Conservation (phyloP, 805 yeast genomes). For the Spathaspora passalidarum region DNA sequence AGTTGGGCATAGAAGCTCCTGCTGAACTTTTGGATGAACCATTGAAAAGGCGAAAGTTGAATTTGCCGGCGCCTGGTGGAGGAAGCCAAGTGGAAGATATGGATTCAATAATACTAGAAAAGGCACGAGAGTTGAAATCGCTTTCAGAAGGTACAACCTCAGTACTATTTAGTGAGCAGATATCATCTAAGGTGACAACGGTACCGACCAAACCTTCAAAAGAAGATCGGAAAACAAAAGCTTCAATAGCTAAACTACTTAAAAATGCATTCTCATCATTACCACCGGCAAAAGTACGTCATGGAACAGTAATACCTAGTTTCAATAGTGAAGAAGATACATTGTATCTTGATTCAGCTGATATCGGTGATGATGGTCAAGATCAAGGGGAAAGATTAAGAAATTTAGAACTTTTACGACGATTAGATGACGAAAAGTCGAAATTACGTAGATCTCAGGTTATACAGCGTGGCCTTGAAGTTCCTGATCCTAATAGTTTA, state of each 20-base stretch:
- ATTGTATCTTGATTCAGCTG: slow-evolving; percentile 2
- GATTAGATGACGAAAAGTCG: slow-evolving; percentile 26
- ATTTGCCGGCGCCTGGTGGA: slow-evolving; percentile 22
- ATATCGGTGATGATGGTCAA: slow-evolving; percentile 25
- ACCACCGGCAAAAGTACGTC: slow-evolving; percentile 40
- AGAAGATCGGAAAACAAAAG: slow-evolving; percentile 10
- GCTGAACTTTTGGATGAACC: slow-evolving; percentile 20
- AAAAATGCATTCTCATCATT: slow-evolving; percentile 17
- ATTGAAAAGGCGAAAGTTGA: slow-evolving; percentile 24
- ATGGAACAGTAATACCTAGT: slow-evolving; percentile 31
- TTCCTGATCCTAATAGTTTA: slow-evolving; percentile 25
- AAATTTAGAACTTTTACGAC: slow-evolving; percentile 19
- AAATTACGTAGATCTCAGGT: slow-evolving; percentile 44
- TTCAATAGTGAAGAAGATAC: slow-evolving; percentile 18
- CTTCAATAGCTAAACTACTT: slow-evolving; percentile 7
- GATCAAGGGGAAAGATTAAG: slow-evolving; percentile 25
- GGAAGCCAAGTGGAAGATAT: slow-evolving; percentile 12
- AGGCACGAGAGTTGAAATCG: too few species aligned
- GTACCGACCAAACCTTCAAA: not conserved
- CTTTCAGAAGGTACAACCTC: too few species aligned
- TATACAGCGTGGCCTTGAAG: slow-evolving; percentile 41
- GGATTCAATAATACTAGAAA: slow-evolving; percentile 29
- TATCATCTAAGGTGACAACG: too few species aligned
- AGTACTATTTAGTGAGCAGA: too few species aligned
- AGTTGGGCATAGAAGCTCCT: slow-evolving; percentile 21